phyloP scores from a whole-genome alignment of 2,329 filamentous ascomycete species.

The Bretziella fagacearum region DNA sequence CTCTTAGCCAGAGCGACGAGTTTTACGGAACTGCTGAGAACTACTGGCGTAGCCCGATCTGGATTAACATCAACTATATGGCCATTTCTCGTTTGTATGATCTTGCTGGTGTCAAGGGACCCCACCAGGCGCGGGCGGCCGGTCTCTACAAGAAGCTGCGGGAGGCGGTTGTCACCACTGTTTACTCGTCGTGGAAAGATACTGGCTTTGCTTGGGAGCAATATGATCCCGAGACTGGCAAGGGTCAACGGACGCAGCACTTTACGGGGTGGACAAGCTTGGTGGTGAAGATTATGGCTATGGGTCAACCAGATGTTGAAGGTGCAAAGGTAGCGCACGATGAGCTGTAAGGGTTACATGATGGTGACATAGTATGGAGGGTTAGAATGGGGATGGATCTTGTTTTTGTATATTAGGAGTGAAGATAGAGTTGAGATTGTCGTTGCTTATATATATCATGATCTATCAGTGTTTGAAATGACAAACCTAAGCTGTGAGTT shows the following conservation, averaged over 20 bases:
- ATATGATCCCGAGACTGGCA: slow-evolving; percentile 84
- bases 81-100: slow-evolving; percentile 24
- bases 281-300: slow-evolving; percentile 92
- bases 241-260: slow-evolving; percentile 89
- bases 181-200: slow-evolving; percentile 72
- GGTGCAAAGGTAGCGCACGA: slow-evolving; percentile 23
- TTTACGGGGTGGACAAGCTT: slow-evolving; percentile 99
- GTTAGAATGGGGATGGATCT: not conserved
- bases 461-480: not conserved
- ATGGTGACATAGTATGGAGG: not conserved
- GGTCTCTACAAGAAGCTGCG: slow-evolving; percentile 62
- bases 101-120: slow-evolving; percentile 36
- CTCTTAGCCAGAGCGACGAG: slow-evolving; percentile 65
- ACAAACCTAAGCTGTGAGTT: too few species aligned
- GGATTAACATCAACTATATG: slow-evolving; percentile 94
- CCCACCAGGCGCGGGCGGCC: slow-evolving; percentile 50
- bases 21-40: slow-evolving; percentile 86
- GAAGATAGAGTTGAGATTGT: not conserved
- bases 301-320: slow-evolving; percentile 47
- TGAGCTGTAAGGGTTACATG: slow-evolving; percentile 27
- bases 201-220: slow-evolving; percentile 98
- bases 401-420: not conserved
- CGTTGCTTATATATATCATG: not conserved
- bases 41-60: slow-evolving; percentile 89
- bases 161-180: slow-evolving; percentile 72